Percentiles rank a stretch among this genome's conserved stretches.
These are phyloP conservation scores for Cordyceps militaris DNA, from an alignment of 2,329 filamentous ascomycete species.

Conservation along the genomic window DNA sequence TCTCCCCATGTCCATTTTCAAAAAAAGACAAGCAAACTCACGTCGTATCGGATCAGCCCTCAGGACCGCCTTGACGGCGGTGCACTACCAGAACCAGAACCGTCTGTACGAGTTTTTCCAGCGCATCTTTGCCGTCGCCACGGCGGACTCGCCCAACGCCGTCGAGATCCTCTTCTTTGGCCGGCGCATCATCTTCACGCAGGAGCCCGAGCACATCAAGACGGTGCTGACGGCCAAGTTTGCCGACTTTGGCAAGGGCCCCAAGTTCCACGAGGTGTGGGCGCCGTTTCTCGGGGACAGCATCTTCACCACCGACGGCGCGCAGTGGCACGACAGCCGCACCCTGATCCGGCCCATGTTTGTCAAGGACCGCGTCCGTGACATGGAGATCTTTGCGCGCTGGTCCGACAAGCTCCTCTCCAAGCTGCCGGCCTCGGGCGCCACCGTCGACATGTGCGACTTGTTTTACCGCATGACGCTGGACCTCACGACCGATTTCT, in stretches of 20 bases:
- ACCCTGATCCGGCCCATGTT: slow-evolving; percentile 50
- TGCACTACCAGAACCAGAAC: slow-evolving; percentile 18
- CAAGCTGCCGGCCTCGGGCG: slow-evolving; percentile 48
- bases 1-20: too few species aligned
- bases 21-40: too few species aligned
- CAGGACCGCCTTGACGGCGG: background rate
- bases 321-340: slow-evolving; percentile 46
- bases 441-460: slow-evolving; percentile 51
- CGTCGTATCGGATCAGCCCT: too few species aligned
- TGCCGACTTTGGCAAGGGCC: slow-evolving; percentile 44
- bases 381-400: slow-evolving; percentile 51
- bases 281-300: slow-evolving; percentile 45
- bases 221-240: slow-evolving; percentile 50
- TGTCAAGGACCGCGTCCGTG: slow-evolving; percentile 37
- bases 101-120: slow-evolving; percentile 27
- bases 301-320: slow-evolving; percentile 48
- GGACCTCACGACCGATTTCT: slow-evolving; percentile 60
- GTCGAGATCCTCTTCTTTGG: slow-evolving; percentile 30
- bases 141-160: slow-evolving; percentile 27
- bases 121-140: slow-evolving; percentile 22
- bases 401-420: slow-evolving; percentile 52
- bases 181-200: slow-evolving; percentile 37
- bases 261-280: slow-evolving; percentile 35
- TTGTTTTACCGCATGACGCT: slow-evolving; percentile 60
- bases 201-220: slow-evolving; percentile 51